Evolutionary conservation across 495 filamentous ascomycete genomes (phyloP), one percentile per base, ranked within the genome.

Genomic region (Lophiotrema nucula): DNA sequence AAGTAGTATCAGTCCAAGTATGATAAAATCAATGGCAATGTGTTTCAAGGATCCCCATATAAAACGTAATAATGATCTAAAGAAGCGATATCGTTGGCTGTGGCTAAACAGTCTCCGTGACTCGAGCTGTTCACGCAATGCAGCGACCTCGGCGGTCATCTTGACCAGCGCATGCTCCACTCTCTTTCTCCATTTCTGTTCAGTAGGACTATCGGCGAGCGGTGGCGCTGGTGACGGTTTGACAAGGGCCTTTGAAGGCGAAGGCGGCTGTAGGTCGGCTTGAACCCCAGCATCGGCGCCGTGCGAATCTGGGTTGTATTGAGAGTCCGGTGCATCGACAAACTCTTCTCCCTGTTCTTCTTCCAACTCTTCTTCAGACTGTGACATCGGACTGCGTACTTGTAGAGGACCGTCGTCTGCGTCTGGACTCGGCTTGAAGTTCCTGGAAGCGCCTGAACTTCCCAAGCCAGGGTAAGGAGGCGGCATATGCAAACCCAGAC

Each of bases 111-210:
- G 79, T 13, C 82, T 73, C 2, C 81, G 77, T 2, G 82, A 79
- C 51, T 95, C 88, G 60, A 97, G 87, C 68, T 96, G 89, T 71
- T 98, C 93, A 21, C 93, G 80, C 60, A 96, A 75, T n/a, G 93
- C 93, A 3, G 93, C 89, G 16, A 97, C 83, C 72, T 98, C 93
- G 13, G 92, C 86, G 37, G 91, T 93, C 77, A 98, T 85, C 64
- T 88, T 88, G 38, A 92, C 86, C 52, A 97, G 81, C 25, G 90
- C 89, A 39, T 87, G 81, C 73, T 97, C 92, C 60, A 97, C 88
- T 55, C 87, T 79, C 58, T 82, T 84, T 21, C 87, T 84, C 89
- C 92, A 96, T 64, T 81, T 82, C 37, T 73, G 67, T 52, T 73
- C 61, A n/a, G 49, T 21, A 13, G 58, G 35, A 16, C 26, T 53